Evolutionary conservation across 192 early-diverging fungal species (phyloP).

Genomic region (Backusella australiensis): DNA sequence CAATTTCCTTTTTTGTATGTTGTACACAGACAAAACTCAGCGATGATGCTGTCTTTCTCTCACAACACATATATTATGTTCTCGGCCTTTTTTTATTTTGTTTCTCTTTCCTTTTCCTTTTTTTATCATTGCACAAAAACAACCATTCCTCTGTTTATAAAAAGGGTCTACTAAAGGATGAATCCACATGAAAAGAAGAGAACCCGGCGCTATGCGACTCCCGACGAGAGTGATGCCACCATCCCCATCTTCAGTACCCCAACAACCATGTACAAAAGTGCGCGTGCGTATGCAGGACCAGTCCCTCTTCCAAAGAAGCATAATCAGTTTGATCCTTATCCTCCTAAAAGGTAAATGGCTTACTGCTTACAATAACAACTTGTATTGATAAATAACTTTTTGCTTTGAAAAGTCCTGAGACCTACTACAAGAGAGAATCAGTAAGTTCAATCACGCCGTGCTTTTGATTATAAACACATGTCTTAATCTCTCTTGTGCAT

Average conservation of each 20-base stretch:
- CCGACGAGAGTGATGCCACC: neutral
- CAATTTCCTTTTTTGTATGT: no score
- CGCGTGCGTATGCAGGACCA: neutral
- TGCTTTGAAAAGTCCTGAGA: neutral
- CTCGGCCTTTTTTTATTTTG: no score
- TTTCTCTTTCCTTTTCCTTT: no score
- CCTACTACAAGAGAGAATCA: neutral
- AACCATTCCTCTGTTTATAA: no score
- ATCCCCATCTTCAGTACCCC: slow-evolving; percentile 12
- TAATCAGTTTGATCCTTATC: neutral
- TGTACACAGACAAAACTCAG: no score
- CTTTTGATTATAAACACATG: neutral
- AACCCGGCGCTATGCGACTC: slow-evolving; percentile 1
- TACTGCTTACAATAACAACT: neutral
- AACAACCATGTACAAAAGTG: slow-evolving; percentile 4
- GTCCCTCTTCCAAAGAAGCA: neutral
- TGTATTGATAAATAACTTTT: neutral
- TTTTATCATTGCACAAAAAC: no score
- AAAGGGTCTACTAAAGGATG: neutral
- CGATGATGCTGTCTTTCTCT: no score
- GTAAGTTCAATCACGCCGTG: neutral
- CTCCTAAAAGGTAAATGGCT: neutral
- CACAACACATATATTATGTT: no score
- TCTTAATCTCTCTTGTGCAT: neutral
- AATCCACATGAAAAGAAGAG: neutral